Evolutionary conservation across 441 rosid genomes (phyloP).

Genomic region (Aleurites moluccanus): DNA sequence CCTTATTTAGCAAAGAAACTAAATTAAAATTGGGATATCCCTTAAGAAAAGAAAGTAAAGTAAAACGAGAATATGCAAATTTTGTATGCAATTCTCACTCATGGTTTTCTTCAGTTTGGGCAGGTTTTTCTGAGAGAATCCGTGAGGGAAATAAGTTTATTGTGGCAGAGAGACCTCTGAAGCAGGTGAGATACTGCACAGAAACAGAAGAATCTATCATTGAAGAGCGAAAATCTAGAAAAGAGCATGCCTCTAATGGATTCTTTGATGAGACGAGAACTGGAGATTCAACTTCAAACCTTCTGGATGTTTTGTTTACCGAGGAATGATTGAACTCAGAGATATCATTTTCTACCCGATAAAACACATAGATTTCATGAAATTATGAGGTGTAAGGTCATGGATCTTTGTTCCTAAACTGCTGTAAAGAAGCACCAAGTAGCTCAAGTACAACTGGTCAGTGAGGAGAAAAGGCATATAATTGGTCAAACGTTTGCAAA

Average conservation of each 20-base stretch:
- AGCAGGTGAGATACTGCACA: constrained; percentile 55
- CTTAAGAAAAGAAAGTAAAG: neutral
- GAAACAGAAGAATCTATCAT: constrained; percentile 63
- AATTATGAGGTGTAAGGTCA: constrained; percentile 4
- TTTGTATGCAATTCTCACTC: constrained; percentile 6
- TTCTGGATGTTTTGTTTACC: constrained; percentile 56
- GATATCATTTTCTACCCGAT: neutral
- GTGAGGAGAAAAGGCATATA: neutral
- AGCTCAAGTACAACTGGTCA: constrained; percentile 6
- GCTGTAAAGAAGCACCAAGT: constrained; percentile 4
- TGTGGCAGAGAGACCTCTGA: constrained; percentile 67
- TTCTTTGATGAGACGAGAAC: constrained; percentile 57
- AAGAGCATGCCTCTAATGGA: constrained; percentile 52
- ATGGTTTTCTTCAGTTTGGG: constrained; percentile 66
- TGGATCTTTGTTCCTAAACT: constrained; percentile 2
- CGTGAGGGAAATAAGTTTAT: constrained; percentile 83
- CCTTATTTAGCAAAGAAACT: neutral
- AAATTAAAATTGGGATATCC: neutral
- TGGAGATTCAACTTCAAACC: constrained; percentile 45
- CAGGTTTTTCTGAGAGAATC: constrained; percentile 80
- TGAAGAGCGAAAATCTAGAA: constrained; percentile 61
- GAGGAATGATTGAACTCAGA: constrained; percentile 34
- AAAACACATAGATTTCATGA: constrained; percentile 2
- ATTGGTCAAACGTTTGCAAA: neutral
- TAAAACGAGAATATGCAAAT: neutral